phyloP scores from a whole-genome alignment of 768 basidiomycete genomes.

The Amanita muscaria region DNA sequence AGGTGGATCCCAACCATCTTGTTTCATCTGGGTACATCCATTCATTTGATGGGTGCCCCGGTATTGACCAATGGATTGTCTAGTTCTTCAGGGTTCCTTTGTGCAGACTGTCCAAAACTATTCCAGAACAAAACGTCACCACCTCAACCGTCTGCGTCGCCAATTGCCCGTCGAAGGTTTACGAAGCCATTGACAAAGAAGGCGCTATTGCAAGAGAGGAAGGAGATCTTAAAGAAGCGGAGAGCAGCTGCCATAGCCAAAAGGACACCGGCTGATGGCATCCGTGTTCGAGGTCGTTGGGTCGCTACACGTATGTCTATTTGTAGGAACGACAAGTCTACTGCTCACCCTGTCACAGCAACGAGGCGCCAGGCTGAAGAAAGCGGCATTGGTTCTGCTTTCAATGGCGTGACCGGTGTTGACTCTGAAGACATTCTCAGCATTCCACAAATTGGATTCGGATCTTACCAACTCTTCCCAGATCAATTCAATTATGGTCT shows the following conservation, averaged over 20 bases:
- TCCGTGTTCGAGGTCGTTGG: constrained; percentile 55
- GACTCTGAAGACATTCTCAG: constrained; percentile 57
- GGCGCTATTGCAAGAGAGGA: constrained; percentile 39
- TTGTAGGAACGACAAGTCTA: constrained; percentile 2
- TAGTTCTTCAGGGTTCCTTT: constrained; percentile 51
- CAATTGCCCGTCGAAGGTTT: constrained; percentile 28
- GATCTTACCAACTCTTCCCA: constrained; percentile 58
- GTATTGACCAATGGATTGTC: neutral
- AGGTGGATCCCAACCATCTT: constrained; percentile 54
- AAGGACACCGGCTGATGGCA: constrained; percentile 28
- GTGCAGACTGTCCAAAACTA: constrained; percentile 45
- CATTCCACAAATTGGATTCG: constrained; percentile 49
- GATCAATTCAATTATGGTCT: constrained; percentile 52
- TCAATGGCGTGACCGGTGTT: constrained; percentile 57
- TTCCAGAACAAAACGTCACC: constrained; percentile 30
- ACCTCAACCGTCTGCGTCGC: constrained; percentile 31
- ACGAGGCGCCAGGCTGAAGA: constrained; percentile 37
- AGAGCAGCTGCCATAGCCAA: constrained; percentile 24
- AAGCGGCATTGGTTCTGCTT: constrained; percentile 36
- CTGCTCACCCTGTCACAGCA: constrained; percentile 20
- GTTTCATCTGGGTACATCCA: constrained; percentile 54
- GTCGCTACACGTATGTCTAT: constrained; percentile 36
- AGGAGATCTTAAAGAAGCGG: constrained; percentile 37
- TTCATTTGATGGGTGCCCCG: too few relatives aligned
- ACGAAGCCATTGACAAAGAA: constrained; percentile 37